These are phyloP conservation scores for Trypanosoma cruzi DNA, from an alignment of 208 protist species.

Conservation along the genomic window DNA sequence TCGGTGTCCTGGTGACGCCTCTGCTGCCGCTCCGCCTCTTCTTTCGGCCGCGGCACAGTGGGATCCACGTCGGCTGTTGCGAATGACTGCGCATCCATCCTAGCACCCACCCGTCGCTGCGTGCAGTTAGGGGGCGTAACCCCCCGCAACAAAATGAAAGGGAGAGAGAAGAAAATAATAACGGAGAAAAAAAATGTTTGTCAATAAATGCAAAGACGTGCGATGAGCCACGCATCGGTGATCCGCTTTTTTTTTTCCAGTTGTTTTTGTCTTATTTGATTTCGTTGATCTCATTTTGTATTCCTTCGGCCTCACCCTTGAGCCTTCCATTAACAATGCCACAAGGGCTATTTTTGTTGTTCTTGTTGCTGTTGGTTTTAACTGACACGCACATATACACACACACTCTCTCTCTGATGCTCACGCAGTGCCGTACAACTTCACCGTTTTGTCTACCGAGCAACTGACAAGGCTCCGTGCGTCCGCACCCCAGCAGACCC, in stretches of 20 bases:
- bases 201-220: too few relatives aligned
- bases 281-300: too few relatives aligned
- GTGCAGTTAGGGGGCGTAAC: background rate
- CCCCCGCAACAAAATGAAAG: background rate
- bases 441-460: constrained; percentile 46
- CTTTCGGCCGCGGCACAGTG: background rate
- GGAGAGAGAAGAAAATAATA: background rate
- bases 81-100: background rate
- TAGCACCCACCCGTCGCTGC: background rate
- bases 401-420: background rate
- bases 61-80: background rate
- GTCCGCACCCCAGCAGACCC: constrained; percentile 49
- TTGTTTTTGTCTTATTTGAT: too few relatives aligned
- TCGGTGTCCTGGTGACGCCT: background rate
- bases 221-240: too few relatives aligned
- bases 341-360: too few relatives aligned
- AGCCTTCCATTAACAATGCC: too few relatives aligned
- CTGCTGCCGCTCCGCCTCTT: background rate
- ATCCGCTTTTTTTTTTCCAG: too few relatives aligned
- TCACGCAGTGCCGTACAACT: constrained; percentile 36
- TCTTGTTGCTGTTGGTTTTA: background rate
- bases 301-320: too few relatives aligned
- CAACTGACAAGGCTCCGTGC: constrained; percentile 39
- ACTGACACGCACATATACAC: background rate
- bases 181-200: too few relatives aligned